Base-by-base conservation (phyloP, 2,329 filamentous ascomycete species). In the Stemphylium vesicarium region DNA sequence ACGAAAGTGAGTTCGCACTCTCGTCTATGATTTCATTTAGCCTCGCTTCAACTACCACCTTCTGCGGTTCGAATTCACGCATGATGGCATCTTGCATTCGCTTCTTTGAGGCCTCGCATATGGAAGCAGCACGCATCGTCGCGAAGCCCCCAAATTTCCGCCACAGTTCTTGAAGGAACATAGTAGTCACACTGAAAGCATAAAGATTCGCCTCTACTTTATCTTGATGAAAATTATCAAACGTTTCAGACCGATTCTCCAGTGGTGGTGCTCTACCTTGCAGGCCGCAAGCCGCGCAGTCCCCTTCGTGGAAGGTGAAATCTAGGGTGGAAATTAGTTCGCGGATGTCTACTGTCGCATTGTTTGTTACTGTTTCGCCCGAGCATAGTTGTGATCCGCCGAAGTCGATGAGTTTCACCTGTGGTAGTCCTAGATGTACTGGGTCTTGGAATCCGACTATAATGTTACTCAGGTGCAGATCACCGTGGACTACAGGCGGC, bases 401-500 rank as follows among this genome's bases (percentile, higher is more conserved):
- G 15, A 36, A 36, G 13, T 36, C 33, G 13, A 36, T 15, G 7
- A 16, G 7, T 15, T 7, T 13, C 13, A 36, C 11, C 5, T 36
- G 33, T 36, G 33, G 33, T n/a, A 36, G 13, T 13, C 33, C n/a
- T 8, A 7, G 15, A 8, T 13, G 13, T 42, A 29, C 26, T 16
- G 10, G 20, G 16, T 44, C 24, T 8, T 13, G 22, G 22, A 41
- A 57, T 5, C 54, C 45, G 22, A 57, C 18, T 12, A 53, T 22
- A 8, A 57, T 35, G 29, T 50, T 53, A 4, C 45, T 26, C 15
- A 18, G 7, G 18, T 42, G 45, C 9, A 53, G 20, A 15, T 52
- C 40, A 16, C 38, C 18, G 24, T 57, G 49, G 5, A 20, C 35
- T n/a, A 57, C 44, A 4, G 43, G 24, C 32, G 49, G 53, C 2